A percentile compares a stretch with the other conserved stretches of the same genome.
phyloP scores from a whole-genome alignment of 331 rosid species.

The Rhamnella rubrinervis region DNA sequence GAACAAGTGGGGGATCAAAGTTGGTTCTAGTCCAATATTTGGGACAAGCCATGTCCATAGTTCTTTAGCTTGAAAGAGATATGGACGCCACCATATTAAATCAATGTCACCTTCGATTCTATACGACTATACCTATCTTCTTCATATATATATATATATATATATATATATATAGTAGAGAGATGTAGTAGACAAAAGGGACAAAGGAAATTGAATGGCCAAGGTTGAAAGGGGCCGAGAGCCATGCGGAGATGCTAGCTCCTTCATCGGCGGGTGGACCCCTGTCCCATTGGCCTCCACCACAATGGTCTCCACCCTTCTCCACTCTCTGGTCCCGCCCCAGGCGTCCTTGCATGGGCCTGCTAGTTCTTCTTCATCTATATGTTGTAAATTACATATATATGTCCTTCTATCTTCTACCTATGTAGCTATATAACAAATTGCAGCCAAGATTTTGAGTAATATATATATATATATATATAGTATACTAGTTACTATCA shows the following conservation, averaged over 20 bases:
- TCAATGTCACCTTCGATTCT: constrained; percentile 30
- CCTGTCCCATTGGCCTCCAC: constrained; percentile 7
- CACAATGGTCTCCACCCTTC: constrained; percentile 20
- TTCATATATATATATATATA: not conserved
- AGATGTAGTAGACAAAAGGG: constrained; percentile 31
- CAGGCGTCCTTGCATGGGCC: not conserved
- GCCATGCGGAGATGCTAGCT: constrained; percentile 31
- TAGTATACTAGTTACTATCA: too few relatives aligned
- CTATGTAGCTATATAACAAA: too few relatives aligned
- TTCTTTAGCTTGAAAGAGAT: constrained; percentile 29
- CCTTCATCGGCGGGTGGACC: constrained; percentile 6
- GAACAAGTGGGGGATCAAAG: constrained; percentile 20
- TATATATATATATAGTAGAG: too few relatives aligned
- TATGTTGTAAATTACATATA: not conserved
- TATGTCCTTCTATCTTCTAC: not conserved
- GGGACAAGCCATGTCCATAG: constrained; percentile 42
- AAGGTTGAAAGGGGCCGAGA: constrained; percentile 12
- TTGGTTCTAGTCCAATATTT: constrained; percentile 19
- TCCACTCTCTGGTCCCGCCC: constrained; percentile 19
- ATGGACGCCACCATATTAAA: constrained; percentile 31
- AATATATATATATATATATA: too few relatives aligned
- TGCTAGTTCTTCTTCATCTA: not conserved
- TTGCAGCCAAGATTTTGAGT: too few relatives aligned
- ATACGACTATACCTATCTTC: not conserved
- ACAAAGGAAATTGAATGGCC: constrained; percentile 43